A percentile compares a stretch with the other conserved stretches of the same genome.
Evolutionary conservation across 2,329 filamentous ascomycete genomes (phyloP).

Genomic region (Talaromyces albobiverticillius): DNA sequence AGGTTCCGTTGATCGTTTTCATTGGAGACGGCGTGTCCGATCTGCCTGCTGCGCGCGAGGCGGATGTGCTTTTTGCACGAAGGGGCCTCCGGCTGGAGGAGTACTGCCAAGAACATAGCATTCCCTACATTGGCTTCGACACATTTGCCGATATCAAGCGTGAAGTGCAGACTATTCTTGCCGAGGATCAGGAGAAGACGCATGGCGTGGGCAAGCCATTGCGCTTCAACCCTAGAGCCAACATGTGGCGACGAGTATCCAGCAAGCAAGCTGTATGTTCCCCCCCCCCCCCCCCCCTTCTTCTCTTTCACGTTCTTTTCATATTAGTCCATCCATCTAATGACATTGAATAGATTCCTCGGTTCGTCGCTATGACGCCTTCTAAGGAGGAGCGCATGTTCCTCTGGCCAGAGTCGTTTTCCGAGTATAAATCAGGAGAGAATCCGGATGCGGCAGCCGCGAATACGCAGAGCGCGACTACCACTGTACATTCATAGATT

Average conservation of each 20-base stretch:
- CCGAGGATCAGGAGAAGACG: slow-evolving; percentile 61
- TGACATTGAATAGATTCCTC: slow-evolving; percentile 37
- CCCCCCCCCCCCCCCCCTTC: slow-evolving; percentile 21
- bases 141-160: slow-evolving; percentile 64
- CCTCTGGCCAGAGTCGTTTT: slow-evolving; percentile 60
- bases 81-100: slow-evolving; percentile 64
- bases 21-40: slow-evolving; percentile 69
- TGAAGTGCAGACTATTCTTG: slow-evolving; percentile 57
- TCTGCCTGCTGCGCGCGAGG: slow-evolving; percentile 62
- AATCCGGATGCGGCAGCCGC: not conserved
- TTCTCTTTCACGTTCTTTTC: slow-evolving; percentile 12
- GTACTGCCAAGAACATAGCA: slow-evolving; percentile 62
- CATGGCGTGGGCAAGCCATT: slow-evolving; percentile 58
- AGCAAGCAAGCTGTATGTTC: slow-evolving; percentile 53
- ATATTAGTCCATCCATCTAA: not conserved
- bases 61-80: slow-evolving; percentile 66
- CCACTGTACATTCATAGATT: slow-evolving; percentile 1
- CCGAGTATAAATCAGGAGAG: slow-evolving; percentile 38
- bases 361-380: slow-evolving; percentile 52
- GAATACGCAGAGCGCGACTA: not conserved
- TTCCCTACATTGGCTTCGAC: slow-evolving; percentile 61
- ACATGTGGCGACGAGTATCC: slow-evolving; percentile 64
- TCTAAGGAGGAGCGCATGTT: slow-evolving; percentile 60
- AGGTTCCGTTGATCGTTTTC: slow-evolving; percentile 65
- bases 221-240: slow-evolving; percentile 65